Evolutionary conservation across 192 early-diverging fungal species (phyloP).

Genomic region (Mycoemilia scoparia): DNA sequence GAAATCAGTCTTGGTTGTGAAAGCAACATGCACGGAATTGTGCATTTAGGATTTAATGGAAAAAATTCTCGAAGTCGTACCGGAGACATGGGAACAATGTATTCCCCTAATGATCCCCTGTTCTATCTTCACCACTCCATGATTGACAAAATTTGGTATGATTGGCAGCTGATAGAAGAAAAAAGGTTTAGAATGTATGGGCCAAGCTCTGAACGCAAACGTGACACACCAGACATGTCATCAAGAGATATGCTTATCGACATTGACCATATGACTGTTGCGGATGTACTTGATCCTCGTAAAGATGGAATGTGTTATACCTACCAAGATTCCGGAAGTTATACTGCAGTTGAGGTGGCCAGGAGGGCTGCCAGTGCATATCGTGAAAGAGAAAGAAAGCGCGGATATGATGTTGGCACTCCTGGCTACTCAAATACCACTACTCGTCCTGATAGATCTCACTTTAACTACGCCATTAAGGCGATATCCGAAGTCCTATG

Average conservation of each 20-base stretch:
- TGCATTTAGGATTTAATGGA: conserved; percentile 29
- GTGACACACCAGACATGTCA: conserved; percentile 9
- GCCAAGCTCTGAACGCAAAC: conserved; percentile 23
- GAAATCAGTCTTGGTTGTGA: conserved; percentile 28
- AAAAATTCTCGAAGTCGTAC: too few species aligned
- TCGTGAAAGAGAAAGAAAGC: too few species aligned
- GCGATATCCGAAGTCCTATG: too few species aligned
- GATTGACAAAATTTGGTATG: conserved; percentile 40
- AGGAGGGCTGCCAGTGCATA: conserved; percentile 5
- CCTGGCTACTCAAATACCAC: too few species aligned
- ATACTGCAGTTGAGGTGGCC: conserved; percentile 18
- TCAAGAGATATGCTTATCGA: conserved; percentile 17
- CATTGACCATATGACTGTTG: conserved; percentile 14
- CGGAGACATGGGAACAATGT: conserved; percentile 34
- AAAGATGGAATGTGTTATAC: conserved; percentile 18
- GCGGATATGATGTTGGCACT: conserved; percentile 2
- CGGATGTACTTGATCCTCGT: conserved; percentile 19
- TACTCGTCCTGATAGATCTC: too few species aligned
- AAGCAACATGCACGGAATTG: conserved; percentile 27
- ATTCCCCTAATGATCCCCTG: conserved; percentile 38
- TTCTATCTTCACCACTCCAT: conserved; percentile 48
- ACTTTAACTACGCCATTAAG: conserved; percentile 8
- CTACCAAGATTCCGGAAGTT: conserved; percentile 22
- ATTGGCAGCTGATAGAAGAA: conserved; percentile 33
- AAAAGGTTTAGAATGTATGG: too few species aligned